Conservation (phyloP, 805 yeast genomes). For the Metschnikowia noctiluminum region DNA sequence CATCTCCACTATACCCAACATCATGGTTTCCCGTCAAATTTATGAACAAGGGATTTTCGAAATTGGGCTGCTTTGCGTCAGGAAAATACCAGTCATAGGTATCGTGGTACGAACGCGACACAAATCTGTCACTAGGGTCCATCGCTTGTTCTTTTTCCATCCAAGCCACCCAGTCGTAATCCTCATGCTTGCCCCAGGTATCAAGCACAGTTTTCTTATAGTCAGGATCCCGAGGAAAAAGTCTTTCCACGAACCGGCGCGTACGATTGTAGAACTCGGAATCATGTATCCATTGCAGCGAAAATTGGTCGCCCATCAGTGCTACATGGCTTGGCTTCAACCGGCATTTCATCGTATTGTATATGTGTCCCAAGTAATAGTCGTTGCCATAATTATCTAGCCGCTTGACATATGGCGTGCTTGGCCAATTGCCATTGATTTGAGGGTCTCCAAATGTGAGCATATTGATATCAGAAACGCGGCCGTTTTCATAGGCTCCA, state of each 20-base stretch:
- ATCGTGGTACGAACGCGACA: slow-evolving; percentile 45
- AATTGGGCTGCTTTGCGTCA: slow-evolving; percentile 28
- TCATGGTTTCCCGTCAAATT: slow-evolving; percentile 96
- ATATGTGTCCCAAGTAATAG: slow-evolving; percentile 81
- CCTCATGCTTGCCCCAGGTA: slow-evolving; percentile 45
- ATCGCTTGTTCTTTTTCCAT: slow-evolving; percentile 38
- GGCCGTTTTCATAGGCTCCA: slow-evolving; percentile 10
- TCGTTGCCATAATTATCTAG: slow-evolving; percentile 91
- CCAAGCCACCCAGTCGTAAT: slow-evolving; percentile 53
- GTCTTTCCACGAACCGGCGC: slow-evolving; percentile 63
- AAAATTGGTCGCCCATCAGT: slow-evolving; percentile 89
- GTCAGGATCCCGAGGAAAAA: slow-evolving; percentile 56
- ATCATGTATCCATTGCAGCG: slow-evolving; percentile 93
- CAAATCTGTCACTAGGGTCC: slow-evolving; percentile 34
- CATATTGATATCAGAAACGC: slow-evolving; percentile 53
- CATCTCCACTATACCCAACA: slow-evolving; percentile 92
- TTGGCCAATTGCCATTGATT: slow-evolving; percentile 81
- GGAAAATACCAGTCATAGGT: slow-evolving; percentile 63
- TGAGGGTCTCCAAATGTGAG: slow-evolving; percentile 96
- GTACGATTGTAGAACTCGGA: slow-evolving; percentile 82
- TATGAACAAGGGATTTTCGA: slow-evolving; percentile 62
- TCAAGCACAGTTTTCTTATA: slow-evolving; percentile 50
- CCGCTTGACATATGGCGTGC: slow-evolving; percentile 66
- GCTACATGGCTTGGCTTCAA: slow-evolving; percentile 76
- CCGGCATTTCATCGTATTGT: slow-evolving; percentile 57